Evolutionary conservation across 2,329 filamentous ascomycete genomes (phyloP), one percentile per base, ranked within the genome.

Genomic region (Scolecobasidium constrictum): DNA sequence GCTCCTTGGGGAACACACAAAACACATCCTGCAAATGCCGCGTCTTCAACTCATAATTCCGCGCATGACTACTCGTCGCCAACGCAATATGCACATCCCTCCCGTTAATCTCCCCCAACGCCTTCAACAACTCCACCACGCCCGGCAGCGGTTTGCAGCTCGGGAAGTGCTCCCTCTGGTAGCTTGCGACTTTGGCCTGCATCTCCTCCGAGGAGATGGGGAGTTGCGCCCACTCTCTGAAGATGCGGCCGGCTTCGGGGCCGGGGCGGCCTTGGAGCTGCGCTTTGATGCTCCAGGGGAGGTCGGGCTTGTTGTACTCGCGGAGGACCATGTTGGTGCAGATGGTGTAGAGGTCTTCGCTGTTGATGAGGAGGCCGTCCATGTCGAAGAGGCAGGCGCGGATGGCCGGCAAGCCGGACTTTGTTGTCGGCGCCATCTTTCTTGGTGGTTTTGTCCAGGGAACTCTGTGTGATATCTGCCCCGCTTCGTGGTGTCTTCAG

Each of bases 341-440:
- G 19, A 75, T 59, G 0, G 86, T 92, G 69, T 96, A 96, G 46
- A 78, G 68, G 57, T 96, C 92, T 68, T 96, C 92, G 23, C 85
- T 87, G 64, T 96, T 81, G 58, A 98, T 83, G 16, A 98, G 77
- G 26, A 98, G 81, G 47, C 92, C 92, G 63, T 98, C 92, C 88
- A 96, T 95, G 69, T 98, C 92, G 62, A 98, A 96, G 50, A 98
- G 80, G 63, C 88, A 95, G 52, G 90, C 92, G 52, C 87, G 77
- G 46, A 96, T 73, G 37, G 82, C 78, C 16, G 85, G 83, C 61
- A 87, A 37, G 9, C 38, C 28, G 17, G 38, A 44, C 15, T 26
- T 11, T 31, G 26, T n/a, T n/a, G n/a, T 31, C n/a, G n/a, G 26
- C 11, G 13, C 26, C 11, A 31, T n/a, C n/a, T n/a, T n/a, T n/a